A percentile compares a stretch with the other conserved stretches of the same genome.
Evolutionary conservation across 2,329 filamentous ascomycete genomes (phyloP).

Genomic region (Aureobasidium mangrovei): DNA sequence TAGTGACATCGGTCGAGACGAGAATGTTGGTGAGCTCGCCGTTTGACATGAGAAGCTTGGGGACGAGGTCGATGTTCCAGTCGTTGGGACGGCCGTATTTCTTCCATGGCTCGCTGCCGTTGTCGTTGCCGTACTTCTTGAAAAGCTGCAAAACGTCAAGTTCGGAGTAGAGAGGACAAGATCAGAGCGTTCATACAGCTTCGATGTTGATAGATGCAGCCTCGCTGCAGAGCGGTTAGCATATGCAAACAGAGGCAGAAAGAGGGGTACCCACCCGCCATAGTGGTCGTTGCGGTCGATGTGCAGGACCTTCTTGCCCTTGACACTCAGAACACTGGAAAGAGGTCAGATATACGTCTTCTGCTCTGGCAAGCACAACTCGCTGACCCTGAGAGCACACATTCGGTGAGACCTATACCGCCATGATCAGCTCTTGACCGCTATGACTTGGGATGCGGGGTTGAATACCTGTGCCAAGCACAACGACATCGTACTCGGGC

Average conservation of each 20-base stretch:
- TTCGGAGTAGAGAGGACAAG: background rate
- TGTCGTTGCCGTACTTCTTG: conserved; percentile 87
- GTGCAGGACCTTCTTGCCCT: conserved; percentile 98
- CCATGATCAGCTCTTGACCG: conserved; percentile 13
- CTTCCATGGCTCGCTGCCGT: conserved; percentile 89
- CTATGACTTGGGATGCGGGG: conserved; percentile 10
- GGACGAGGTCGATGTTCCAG: conserved; percentile 98
- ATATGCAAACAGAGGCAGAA: conserved; percentile 1
- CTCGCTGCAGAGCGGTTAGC: conserved; percentile 52
- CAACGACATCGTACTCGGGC: conserved; percentile 96
- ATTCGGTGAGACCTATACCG: conserved; percentile 82
- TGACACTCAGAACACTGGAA: conserved; percentile 82
- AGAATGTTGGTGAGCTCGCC: conserved; percentile 98
- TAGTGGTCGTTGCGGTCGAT: conserved; percentile 99
- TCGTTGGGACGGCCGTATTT: conserved; percentile 94
- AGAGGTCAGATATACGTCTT: conserved; percentile 19
- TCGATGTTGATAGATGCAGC: conserved; percentile 96
- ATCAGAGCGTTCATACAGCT: conserved; percentile 50
- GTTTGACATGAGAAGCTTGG: conserved; percentile 97
- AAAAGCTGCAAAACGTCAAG: conserved; percentile 60
- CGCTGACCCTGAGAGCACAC: conserved; percentile 89
- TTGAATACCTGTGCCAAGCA: conserved; percentile 83
- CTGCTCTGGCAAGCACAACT: background rate
- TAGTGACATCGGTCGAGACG: conserved; percentile 72
- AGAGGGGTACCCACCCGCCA: conserved; percentile 63